Percentiles rank a stretch among this genome's conserved stretches.
phyloP scores from a whole-genome alignment of 2,329 filamentous ascomycete species.

The Aspergillus viridinutans region DNA sequence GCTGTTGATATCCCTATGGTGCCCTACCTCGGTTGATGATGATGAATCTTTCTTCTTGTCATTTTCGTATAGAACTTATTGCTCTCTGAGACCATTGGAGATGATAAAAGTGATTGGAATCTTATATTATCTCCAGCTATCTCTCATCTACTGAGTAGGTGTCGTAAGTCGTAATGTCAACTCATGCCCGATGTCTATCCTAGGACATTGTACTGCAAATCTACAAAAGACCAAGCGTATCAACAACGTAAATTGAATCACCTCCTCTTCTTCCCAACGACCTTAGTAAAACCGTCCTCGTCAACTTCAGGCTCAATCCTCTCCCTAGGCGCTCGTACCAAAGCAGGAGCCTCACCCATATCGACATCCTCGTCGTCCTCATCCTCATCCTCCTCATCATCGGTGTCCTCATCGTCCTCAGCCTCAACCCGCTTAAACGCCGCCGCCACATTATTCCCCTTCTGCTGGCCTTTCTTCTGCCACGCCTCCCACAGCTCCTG shows the following conservation, averaged over 20 bases:
- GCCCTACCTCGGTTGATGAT: constrained; percentile 29
- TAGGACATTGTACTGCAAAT: constrained; percentile 6
- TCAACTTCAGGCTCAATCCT: constrained; percentile 68
- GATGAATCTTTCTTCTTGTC: constrained; percentile 24
- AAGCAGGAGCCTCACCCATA: constrained; percentile 65
- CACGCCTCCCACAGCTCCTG: constrained; percentile 54
- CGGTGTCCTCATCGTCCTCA: constrained; percentile 52
- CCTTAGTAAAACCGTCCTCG: constrained; percentile 76
- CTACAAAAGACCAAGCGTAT: constrained; percentile 1
- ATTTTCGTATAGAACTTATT: constrained; percentile 22
- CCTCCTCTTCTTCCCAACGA: constrained; percentile 64
- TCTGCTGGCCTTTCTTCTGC: constrained; percentile 36
- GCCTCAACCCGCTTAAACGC: constrained; percentile 36
- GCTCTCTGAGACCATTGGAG: constrained; percentile 13
- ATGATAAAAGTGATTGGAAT: constrained; percentile 18
- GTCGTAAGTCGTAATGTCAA: not conserved
- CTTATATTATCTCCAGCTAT: not conserved
- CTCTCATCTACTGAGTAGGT: not conserved
- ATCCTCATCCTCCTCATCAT: constrained; percentile 57
- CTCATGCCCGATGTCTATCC: constrained; percentile 11
- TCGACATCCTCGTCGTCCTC: constrained; percentile 56
- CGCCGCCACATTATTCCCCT: constrained; percentile 26
- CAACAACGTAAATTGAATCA: constrained; percentile 12
- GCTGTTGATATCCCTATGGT: constrained; percentile 20
- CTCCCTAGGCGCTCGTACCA: constrained; percentile 57